A percentile compares a stretch with the other conserved stretches of the same genome.
These are phyloP conservation scores for Naumovozyma dairenensis DNA, from an alignment of 805 yeast species.

Conservation along the genomic window DNA sequence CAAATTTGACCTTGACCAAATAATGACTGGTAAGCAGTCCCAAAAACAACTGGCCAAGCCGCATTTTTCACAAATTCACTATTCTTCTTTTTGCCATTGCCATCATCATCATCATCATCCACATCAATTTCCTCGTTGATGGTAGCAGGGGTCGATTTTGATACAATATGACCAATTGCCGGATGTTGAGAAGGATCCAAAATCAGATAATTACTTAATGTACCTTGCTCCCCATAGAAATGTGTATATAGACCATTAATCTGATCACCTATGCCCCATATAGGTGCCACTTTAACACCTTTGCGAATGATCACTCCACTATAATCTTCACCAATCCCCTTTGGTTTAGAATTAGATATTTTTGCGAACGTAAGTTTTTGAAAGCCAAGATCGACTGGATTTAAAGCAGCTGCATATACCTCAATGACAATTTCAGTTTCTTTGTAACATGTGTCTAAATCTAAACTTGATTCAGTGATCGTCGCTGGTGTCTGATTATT, in stretches of 20 bases:
- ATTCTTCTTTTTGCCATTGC: too few relatives aligned
- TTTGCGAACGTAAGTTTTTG: constrained; percentile 9
- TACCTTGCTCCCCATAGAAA: constrained; percentile 28
- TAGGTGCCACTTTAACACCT: constrained; percentile 14
- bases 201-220: constrained; percentile 38
- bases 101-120: too few relatives aligned
- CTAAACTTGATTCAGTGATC: constrained; percentile 12
- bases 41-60: constrained; percentile 52
- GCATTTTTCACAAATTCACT: constrained; percentile 29
- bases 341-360: constrained; percentile 7
- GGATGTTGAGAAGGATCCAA: constrained; percentile 27
- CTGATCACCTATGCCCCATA: constrained; percentile 18
- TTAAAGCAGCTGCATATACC: constrained; percentile 26
- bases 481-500: constrained; percentile 14
- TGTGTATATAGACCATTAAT: constrained; percentile 21
- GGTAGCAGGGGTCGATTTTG: too few relatives aligned
- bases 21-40: constrained; percentile 47
- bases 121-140: too few relatives aligned
- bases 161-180: constrained; percentile 31
- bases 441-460: constrained; percentile 17
- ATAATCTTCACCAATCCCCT: constrained; percentile 23
- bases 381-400: constrained; percentile 22
- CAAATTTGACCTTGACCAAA: constrained; percentile 26
- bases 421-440: constrained; percentile 22
- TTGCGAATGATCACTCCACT: constrained; percentile 22